Percentiles rank a stretch among this genome's conserved stretches.
These are phyloP conservation scores for Liriodendron chinense DNA, from an alignment of 164 flowering plant genomes.

Conservation along the genomic window DNA sequence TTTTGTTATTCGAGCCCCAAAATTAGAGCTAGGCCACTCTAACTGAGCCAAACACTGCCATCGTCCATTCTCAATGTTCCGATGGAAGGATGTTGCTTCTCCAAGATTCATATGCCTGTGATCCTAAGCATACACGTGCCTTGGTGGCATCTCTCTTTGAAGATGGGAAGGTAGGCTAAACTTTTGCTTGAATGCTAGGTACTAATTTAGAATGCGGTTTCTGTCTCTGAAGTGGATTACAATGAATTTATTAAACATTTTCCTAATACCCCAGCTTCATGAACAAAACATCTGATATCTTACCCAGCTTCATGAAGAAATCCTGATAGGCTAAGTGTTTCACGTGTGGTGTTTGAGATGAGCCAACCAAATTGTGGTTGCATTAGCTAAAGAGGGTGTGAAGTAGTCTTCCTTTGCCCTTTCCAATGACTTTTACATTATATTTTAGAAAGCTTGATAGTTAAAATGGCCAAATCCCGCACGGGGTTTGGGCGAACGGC, in stretches of 20 bases:
- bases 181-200: not conserved
- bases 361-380: no score
- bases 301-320: no score
- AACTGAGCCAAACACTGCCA: conserved; percentile 4
- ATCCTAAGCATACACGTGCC: conserved; percentile 6
- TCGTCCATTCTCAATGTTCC: conserved; percentile 11
- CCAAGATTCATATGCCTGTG: conserved; percentile 9
- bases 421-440: no score
- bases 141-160: conserved; percentile 14
- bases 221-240: no score
- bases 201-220: no score
- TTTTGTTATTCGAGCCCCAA: conserved; percentile 21
- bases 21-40: conserved; percentile 12
- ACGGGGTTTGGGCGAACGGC: no score
- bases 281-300: not conserved
- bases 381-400: no score
- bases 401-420: no score
- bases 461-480: no score
- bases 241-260: conserved; percentile 2
- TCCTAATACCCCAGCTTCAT: not conserved
- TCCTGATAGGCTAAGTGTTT: no score
- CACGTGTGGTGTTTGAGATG: no score
- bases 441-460: no score
- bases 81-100: conserved; percentile 13
- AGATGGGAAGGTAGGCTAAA: conserved; percentile 28